Evolutionary conservation across 2,329 filamentous ascomycete genomes (phyloP).

Genomic region (Hypoxylon sp.): DNA sequence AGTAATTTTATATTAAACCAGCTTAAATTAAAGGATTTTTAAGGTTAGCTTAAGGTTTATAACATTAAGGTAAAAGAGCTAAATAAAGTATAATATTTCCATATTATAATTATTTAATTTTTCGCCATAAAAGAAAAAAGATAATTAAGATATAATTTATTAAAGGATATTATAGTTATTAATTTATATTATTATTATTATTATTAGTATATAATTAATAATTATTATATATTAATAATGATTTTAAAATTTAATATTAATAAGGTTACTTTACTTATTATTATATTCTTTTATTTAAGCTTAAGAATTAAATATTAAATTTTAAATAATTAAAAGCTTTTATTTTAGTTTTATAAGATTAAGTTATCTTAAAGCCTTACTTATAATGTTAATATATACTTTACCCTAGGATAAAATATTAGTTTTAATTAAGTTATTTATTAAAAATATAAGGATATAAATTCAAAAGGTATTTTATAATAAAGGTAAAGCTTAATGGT

Average conservation of each 20-base stretch:
- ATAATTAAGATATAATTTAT: conserved; percentile 7
- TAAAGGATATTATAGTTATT: conserved; percentile 3
- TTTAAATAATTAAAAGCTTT: conserved; percentile 3
- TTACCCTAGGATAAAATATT: conserved; percentile 5
- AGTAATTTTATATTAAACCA: neutral
- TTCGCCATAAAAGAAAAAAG: conserved; percentile 2
- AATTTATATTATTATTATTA: conserved; percentile 11
- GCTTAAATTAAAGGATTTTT: neutral
- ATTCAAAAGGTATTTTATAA: neutral
- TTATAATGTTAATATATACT: neutral
- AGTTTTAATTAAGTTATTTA: neutral
- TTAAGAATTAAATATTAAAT: neutral
- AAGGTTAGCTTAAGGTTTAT: neutral
- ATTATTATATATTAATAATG: conserved; percentile 4
- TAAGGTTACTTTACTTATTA: neutral
- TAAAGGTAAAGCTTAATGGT: neutral
- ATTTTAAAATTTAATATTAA: conserved; percentile 4
- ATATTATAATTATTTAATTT: conserved; percentile 6
- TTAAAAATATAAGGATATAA: neutral
- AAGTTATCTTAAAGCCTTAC: neutral
- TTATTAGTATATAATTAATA: conserved; percentile 9
- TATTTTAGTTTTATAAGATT: neutral
- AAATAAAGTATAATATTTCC: conserved; percentile 8
- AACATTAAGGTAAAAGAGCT: neutral
- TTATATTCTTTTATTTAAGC: neutral